phyloP scores from a whole-genome alignment of 2,329 filamentous ascomycete species.

The Sordariomycetes sp. region DNA sequence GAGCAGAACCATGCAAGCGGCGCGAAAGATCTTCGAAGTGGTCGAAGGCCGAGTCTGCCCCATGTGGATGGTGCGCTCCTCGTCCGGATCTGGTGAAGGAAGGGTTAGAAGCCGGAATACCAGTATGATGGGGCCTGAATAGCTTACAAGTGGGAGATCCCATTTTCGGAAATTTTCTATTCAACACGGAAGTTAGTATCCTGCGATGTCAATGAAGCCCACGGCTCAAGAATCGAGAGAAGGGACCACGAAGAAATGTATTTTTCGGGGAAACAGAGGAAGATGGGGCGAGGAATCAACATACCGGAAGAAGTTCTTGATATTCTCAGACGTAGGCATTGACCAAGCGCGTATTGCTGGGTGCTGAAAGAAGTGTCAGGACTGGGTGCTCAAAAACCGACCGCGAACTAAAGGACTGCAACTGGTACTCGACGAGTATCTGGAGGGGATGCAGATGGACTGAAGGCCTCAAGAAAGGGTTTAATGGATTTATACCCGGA shows the following conservation, averaged over 20 bases:
- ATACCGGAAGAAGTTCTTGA: not conserved
- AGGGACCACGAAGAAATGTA: not conserved
- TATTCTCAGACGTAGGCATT: not conserved
- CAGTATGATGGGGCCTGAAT: not conserved
- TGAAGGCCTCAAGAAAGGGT: not conserved
- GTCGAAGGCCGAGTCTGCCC: not conserved
- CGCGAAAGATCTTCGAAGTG: not conserved
- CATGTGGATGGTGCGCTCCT: not conserved
- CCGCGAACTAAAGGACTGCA: not conserved
- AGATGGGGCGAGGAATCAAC: not conserved
- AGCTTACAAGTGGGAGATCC: not conserved
- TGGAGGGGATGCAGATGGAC: not conserved
- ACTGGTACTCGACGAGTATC: not conserved
- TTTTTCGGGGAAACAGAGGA: not conserved
- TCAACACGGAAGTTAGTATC: not conserved
- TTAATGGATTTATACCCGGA: not conserved
- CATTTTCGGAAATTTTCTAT: not conserved
- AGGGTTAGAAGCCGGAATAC: not conserved
- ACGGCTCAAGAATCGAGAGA: not conserved
- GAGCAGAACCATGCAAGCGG: not conserved
- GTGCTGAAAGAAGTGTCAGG: not conserved
- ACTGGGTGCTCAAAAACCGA: not conserved
- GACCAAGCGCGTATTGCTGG: not conserved
- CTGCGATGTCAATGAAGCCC: not conserved
- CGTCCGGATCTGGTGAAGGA: not conserved